Base-by-base conservation (phyloP, 2,329 filamentous ascomycete species). In the Nemania sp. region DNA sequence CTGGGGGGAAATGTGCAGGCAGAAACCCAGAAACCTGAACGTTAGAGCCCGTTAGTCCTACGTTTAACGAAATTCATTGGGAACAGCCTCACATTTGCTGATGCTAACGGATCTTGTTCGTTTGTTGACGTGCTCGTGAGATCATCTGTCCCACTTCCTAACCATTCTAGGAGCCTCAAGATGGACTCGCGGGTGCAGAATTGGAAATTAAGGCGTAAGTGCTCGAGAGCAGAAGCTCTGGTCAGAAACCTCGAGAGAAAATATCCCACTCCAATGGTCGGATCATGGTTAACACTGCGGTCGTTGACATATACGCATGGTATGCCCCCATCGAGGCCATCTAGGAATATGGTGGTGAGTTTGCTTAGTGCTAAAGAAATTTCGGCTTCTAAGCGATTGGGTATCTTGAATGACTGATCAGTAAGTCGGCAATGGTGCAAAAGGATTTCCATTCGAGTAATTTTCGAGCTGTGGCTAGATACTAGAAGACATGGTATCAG, bases 151-250 rank as follows among this genome's bases (percentile, higher is more conserved):
- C 31, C 15, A 14, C 20, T 44, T 3, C 63, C 68, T 8, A 79
- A 64, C 76, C 70, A 81, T 11, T 61, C 23, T 2, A 81, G 51
- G 9, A 81, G 59, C 1, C 65, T 60, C 0, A 65, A 58, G 2
- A 64, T 49, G 3, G 61, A 49, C 4, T 50, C 15, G 3, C 49
- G 15, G 0, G 52, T 19, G 6, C 46, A 52, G 6, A 28, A 8
- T 11, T 62, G 58, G 24, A 80, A 77, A 60, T 84, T 85, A 37
- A 85, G 63, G 2, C 82, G 75, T 5, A 86, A 70, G 60, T 81
- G 77, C 24, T 73, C 72, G 5, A 86, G 55, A 15, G 78, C 77
- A 3, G 67, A 55, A 1, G 73, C 65, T 23, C 66, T 66, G 1
- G 64, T 62, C 5, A 82, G 65, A 43, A 81, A 80, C 14, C 58